Evolutionary conservation across 139 green algal genomes (phyloP), one percentile per base, ranked within the genome.

Genomic region (Chlorella sorokiniana): DNA sequence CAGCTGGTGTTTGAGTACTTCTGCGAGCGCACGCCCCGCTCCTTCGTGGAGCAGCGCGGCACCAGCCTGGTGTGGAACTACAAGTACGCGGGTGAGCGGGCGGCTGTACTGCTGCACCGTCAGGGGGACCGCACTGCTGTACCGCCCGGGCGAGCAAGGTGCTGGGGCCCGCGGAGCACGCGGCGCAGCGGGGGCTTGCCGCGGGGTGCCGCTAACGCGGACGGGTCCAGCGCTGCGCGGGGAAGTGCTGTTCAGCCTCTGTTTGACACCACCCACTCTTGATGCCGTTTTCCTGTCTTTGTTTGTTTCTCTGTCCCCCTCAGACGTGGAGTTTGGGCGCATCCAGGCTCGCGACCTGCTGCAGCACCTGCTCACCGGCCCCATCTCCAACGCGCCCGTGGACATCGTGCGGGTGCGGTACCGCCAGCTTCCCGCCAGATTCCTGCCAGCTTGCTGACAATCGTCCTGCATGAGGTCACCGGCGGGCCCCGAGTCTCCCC

Each of bases 301-400:
- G 16, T 16, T 31, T 16, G 18, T 31, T 5, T 1, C 41, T 25
- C 41, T 75, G 10, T 2, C n/a, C n/a, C 29, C 9, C 1, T n/a
- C 95, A 84, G 94, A 98, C 71, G 85, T 95, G n/a, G 94, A 98
- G 89, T 98, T 98, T 89, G 94, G 93, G 1, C 85, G 87, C 42
- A 81, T 90, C 18, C 86, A 91, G 83, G 88, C 88, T n/a, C 65
- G 85, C 8, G 91, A 93, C 80, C 78, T 94, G 78, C 83, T 96
- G 81, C 95, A 99, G 93, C 97, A 99, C 88, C 91, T 99, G 83
- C 98, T 96, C 91, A 98, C 95, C 2, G 97, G 97, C 1, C 95
- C 97, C 78, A 99, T 99, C 88, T 96, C 89, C 86, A 99, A 98
- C 81, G 94, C 95, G 0, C 92, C 94, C 6, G 95, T 99, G 51